Conservation (phyloP, 2,329 filamentous ascomycete genomes). For the Penicillium decumbens region DNA sequence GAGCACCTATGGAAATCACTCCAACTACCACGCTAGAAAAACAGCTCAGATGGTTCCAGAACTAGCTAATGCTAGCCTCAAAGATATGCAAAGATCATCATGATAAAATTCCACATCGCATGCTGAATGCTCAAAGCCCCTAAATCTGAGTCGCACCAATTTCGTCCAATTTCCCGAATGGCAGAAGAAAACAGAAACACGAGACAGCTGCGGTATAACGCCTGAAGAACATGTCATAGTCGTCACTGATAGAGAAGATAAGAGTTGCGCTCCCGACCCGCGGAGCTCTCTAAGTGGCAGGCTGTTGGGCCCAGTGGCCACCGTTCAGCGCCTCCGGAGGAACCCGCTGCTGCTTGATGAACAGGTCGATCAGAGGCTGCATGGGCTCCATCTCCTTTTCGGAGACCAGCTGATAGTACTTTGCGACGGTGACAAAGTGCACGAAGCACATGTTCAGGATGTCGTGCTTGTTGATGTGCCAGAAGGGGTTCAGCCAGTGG, state of each 20-base stretch:
- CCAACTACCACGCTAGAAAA: background rate
- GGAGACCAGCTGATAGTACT: slow-evolving; percentile 75
- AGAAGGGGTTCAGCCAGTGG: slow-evolving; percentile 81
- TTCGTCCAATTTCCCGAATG: slow-evolving; percentile 15
- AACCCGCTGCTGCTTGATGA: slow-evolving; percentile 83
- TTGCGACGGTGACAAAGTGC: slow-evolving; percentile 76
- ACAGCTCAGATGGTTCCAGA: background rate
- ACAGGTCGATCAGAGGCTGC: slow-evolving; percentile 88
- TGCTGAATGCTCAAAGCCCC: slow-evolving; percentile 35
- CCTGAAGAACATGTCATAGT: slow-evolving; percentile 30
- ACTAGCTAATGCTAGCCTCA: slow-evolving; percentile 11
- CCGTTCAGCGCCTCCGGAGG: slow-evolving; percentile 57
- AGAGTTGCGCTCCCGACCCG: slow-evolving; percentile 12
- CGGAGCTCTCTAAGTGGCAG: slow-evolving; percentile 26
- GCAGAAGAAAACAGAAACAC: slow-evolving; percentile 21
- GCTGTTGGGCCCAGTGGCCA: slow-evolving; percentile 42
- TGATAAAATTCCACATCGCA: slow-evolving; percentile 30
- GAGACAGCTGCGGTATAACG: slow-evolving; percentile 29
- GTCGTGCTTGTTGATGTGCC: slow-evolving; percentile 66
- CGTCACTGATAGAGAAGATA: slow-evolving; percentile 16
- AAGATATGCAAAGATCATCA: slow-evolving; percentile 19
- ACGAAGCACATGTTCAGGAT: slow-evolving; percentile 84
- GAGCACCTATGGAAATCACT: background rate
- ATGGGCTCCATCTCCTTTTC: slow-evolving; percentile 92
- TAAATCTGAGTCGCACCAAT: slow-evolving; percentile 19